phyloP scores from a whole-genome alignment of 2,329 filamentous ascomycete species.

The Scorias spongiosa region DNA sequence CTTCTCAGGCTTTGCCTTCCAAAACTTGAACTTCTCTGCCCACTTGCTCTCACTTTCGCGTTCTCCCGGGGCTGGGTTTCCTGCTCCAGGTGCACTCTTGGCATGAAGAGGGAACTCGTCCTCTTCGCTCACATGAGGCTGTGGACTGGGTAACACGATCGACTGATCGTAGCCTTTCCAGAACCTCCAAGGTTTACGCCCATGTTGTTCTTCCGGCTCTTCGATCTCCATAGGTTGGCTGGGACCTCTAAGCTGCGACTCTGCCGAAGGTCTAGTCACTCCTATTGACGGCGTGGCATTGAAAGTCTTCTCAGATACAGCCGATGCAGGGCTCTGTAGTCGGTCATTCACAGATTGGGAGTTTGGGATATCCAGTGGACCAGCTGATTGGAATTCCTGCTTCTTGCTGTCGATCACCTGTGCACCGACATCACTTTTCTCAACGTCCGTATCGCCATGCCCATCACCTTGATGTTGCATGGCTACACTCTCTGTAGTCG shows the following conservation, averaged over 20 bases:
- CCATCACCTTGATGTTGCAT: background rate
- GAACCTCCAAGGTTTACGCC: constrained; percentile 11
- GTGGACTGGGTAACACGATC: constrained; percentile 28
- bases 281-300: constrained; percentile 1
- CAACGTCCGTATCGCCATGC: background rate
- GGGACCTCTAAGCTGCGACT: constrained; percentile 8
- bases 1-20: constrained; percentile 13
- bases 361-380: background rate
- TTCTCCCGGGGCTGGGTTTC: background rate
- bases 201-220: constrained; percentile 11
- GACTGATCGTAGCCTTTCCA: constrained; percentile 21
- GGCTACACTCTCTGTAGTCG: constrained; percentile 1
- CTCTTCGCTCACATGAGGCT: constrained; percentile 22
- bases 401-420: background rate
- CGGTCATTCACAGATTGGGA: background rate
- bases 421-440: background rate
- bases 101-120: constrained; percentile 16
- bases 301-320: background rate
- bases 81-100: background rate
- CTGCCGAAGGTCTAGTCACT: constrained; percentile 10
- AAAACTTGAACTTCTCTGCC: constrained; percentile 17
- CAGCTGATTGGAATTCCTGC: background rate
- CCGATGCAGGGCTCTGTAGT: background rate
- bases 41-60: constrained; percentile 11
- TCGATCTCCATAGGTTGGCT: constrained; percentile 14